phyloP scores from a whole-genome alignment of 2,329 filamentous ascomycete genomes.

The Verticillium alfalfae region DNA sequence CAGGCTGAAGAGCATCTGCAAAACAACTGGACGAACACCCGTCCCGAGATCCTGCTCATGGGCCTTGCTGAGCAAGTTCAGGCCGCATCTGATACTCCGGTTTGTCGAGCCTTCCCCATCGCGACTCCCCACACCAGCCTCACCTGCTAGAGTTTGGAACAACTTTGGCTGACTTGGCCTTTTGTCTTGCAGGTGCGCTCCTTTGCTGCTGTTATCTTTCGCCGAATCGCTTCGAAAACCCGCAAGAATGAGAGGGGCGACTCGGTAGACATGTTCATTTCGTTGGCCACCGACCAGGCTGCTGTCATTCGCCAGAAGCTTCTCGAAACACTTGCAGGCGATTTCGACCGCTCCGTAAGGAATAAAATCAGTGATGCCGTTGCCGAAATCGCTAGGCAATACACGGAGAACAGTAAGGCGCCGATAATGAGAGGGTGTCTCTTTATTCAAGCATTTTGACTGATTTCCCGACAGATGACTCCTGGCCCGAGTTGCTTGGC shows the following conservation, averaged over 20 bases:
- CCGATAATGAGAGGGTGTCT: slow-evolving; percentile 2
- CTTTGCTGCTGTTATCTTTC: slow-evolving; percentile 90
- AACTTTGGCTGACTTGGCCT: not conserved
- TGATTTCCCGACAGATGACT: slow-evolving; percentile 51
- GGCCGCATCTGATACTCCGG: slow-evolving; percentile 65
- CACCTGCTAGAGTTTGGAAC: not conserved
- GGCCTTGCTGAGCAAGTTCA: slow-evolving; percentile 89
- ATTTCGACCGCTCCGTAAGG: slow-evolving; percentile 68
- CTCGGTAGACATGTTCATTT: slow-evolving; percentile 79
- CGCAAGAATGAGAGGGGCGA: slow-evolving; percentile 69
- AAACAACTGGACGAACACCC: slow-evolving; percentile 77
- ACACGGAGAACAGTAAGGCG: slow-evolving; percentile 78
- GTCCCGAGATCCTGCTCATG: slow-evolving; percentile 87
- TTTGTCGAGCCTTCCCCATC: slow-evolving; percentile 30
- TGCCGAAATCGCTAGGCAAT: slow-evolving; percentile 90
- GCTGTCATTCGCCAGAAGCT: slow-evolving; percentile 78
- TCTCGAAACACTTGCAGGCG: slow-evolving; percentile 68
- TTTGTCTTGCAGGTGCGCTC: slow-evolving; percentile 63
- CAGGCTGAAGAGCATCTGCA: slow-evolving; percentile 87
- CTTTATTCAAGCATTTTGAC: not conserved
- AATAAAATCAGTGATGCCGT: slow-evolving; percentile 98
- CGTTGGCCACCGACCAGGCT: slow-evolving; percentile 67
- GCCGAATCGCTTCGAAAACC: slow-evolving; percentile 85
- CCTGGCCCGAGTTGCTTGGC: slow-evolving; percentile 85
- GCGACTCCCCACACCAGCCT: not conserved